Evolutionary conservation across 1,284 basidiomycete species (phyloP).

Genomic region (Ceratobasidium sp.): DNA sequence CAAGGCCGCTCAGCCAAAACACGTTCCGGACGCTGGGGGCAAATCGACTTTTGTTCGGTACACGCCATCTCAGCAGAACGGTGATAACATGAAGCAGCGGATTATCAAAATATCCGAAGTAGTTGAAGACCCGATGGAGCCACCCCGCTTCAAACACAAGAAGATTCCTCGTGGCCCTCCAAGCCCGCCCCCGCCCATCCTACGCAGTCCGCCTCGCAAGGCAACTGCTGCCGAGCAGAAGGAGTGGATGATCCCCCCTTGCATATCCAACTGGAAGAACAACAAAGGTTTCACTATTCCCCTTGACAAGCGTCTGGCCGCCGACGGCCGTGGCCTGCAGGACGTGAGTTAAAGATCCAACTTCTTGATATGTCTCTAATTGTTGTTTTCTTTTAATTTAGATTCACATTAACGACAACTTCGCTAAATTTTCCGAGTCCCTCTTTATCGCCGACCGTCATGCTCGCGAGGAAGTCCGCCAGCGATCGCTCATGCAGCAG

Average conservation of each 20-base stretch:
- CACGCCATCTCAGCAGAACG: conserved; percentile 89
- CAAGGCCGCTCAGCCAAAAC: conserved; percentile 95
- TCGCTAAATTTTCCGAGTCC: conserved; percentile 98
- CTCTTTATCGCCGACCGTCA: conserved; percentile 97
- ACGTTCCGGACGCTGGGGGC: conserved; percentile 81
- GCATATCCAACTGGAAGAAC: conserved; percentile 99
- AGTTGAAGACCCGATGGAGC: conserved; percentile 97
- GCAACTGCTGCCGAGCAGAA: conserved; percentile 98
- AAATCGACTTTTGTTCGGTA: conserved; percentile 93
- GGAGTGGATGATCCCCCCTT: conserved; percentile 99
- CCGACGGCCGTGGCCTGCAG: conserved; percentile 96
- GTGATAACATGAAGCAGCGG: conserved; percentile 79
- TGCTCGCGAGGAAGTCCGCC: conserved; percentile 96
- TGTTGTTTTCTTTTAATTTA: conserved; percentile 54
- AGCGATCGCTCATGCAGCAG: conserved; percentile 97
- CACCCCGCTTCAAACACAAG: conserved; percentile 97
- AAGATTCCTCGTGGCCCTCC: conserved; percentile 97
- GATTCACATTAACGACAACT: conserved; percentile 99
- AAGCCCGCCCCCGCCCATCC: conserved; percentile 95
- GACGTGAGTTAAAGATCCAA: conserved; percentile 75
- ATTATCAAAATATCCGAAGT: conserved; percentile 99
- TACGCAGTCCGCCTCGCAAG: conserved; percentile 95
- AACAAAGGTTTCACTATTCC: conserved; percentile 99
- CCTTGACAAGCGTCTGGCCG: conserved; percentile 96
- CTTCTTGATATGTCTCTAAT: conserved; percentile 7